A percentile compares a stretch with the other conserved stretches of the same genome.
These are phyloP conservation scores for Podila epicladia DNA, from an alignment of 192 early-diverging fungal species.

Conservation along the genomic window DNA sequence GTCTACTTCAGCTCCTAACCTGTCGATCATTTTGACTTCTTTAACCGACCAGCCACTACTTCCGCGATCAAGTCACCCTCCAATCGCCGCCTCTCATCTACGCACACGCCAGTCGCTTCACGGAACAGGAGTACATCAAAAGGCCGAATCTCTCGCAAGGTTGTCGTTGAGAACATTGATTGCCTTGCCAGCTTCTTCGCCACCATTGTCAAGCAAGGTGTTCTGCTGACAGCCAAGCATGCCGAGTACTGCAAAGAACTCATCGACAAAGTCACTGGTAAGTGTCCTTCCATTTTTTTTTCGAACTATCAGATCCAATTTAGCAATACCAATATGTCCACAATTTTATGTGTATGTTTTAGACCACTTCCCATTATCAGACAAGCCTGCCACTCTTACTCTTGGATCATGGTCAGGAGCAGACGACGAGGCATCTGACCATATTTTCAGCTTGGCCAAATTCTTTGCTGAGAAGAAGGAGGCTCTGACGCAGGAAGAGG, in stretches of 20 bases:
- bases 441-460: background rate
- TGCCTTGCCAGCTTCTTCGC: background rate
- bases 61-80: no score
- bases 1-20: no score
- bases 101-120: no score
- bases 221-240: background rate
- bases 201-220: background rate
- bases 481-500: background rate
- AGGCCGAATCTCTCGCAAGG: background rate
- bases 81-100: no score
- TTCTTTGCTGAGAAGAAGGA: background rate
- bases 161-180: background rate
- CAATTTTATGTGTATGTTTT: background rate
- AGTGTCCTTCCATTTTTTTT: background rate
- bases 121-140: no score
- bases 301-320: background rate
- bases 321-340: background rate
- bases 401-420: slow-evolving; percentile 2
- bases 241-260: background rate
- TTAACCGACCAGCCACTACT: background rate
- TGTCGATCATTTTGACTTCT: background rate
- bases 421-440: background rate
- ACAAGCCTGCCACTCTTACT: background rate
- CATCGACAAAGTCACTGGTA: background rate
- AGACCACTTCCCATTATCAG: background rate